These are phyloP conservation scores for Blakeslea trispora DNA, from an alignment of 371 early-diverging fungal genomes.

Conservation along the genomic window DNA sequence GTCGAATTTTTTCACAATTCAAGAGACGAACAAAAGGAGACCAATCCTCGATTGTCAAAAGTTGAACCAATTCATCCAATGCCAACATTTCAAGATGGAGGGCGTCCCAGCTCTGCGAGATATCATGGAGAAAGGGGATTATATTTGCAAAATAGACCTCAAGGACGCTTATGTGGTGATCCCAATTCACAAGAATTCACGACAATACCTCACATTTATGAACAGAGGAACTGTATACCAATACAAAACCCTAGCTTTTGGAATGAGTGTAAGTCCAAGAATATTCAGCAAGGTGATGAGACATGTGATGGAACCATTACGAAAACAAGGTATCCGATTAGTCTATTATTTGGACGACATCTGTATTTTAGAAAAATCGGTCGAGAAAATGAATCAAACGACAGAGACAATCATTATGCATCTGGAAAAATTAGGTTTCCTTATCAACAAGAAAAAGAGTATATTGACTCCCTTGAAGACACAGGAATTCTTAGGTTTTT, in stretches of 20 bases:
- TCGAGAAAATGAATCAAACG: not conserved
- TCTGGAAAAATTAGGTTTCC: conserved; percentile 10
- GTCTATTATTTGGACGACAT: conserved; percentile 19
- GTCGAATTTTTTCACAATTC: conserved; percentile 11
- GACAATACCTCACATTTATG: conserved; percentile 9
- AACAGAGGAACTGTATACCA: conserved; percentile 12
- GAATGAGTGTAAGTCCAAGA: conserved; percentile 13
- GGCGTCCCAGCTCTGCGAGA: conserved; percentile 9
- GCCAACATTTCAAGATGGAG: conserved; percentile 20
- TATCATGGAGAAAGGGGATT: conserved; percentile 11
- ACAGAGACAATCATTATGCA: not conserved
- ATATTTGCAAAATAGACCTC: conserved; percentile 12
- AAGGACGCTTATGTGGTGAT: conserved; percentile 14
- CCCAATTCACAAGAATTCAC: conserved; percentile 6
- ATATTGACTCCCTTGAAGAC: conserved; percentile 3
- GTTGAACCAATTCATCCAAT: conserved; percentile 2
- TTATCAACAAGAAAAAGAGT: conserved; percentile 16
- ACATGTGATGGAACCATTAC: conserved; percentile 5
- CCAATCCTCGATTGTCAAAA: conserved; percentile 5
- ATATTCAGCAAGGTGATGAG: conserved; percentile 4
- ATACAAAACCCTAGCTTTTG: conserved; percentile 16
- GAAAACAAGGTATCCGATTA: conserved; percentile 9
- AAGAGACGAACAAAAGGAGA: conserved; percentile 1
- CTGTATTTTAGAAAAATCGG: conserved; percentile 6
- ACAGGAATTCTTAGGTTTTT: conserved; percentile 18